Percentiles rank a stretch among this genome's conserved stretches.
Evolutionary conservation across 768 basidiomycete species (phyloP).

Genomic region (Pholiota microspora): DNA sequence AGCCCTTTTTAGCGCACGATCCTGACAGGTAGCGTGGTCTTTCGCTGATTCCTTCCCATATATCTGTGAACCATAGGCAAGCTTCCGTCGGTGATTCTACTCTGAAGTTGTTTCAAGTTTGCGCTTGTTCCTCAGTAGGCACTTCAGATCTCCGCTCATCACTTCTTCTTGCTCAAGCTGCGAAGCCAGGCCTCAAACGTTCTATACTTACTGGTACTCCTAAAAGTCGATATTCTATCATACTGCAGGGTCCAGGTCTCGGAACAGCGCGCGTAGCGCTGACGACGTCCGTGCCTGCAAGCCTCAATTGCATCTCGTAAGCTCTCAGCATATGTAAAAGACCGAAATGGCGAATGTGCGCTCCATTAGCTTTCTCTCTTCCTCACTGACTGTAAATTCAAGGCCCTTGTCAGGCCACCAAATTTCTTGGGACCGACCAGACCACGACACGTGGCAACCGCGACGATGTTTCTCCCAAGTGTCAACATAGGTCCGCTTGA

Average conservation of each 20-base stretch:
- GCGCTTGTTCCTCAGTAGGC: too few relatives aligned
- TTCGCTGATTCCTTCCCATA: neutral
- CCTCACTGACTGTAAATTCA: neutral
- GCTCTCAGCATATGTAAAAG: neutral
- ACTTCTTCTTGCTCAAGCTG: too few relatives aligned
- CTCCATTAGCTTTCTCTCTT: neutral
- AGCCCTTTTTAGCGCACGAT: neutral
- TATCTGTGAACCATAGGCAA: too few relatives aligned
- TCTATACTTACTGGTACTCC: too few relatives aligned
- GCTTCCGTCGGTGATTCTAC: too few relatives aligned
- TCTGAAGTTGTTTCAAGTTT: too few relatives aligned
- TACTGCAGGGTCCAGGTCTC: neutral
- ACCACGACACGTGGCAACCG: neutral
- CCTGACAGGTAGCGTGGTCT: neutral
- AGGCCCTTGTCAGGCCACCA: too few relatives aligned
- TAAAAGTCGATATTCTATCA: too few relatives aligned
- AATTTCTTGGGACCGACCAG: too few relatives aligned
- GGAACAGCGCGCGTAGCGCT: too few relatives aligned
- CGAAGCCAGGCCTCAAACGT: too few relatives aligned
- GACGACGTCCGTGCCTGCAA: neutral
- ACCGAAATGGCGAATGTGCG: neutral
- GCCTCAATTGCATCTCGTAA: neutral
- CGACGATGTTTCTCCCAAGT: neutral
- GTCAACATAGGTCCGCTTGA: neutral
- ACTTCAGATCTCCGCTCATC: too few relatives aligned